Base-by-base conservation (phyloP, 2,329 filamentous ascomycete genomes). In the Rachicladosporium sp. region DNA sequence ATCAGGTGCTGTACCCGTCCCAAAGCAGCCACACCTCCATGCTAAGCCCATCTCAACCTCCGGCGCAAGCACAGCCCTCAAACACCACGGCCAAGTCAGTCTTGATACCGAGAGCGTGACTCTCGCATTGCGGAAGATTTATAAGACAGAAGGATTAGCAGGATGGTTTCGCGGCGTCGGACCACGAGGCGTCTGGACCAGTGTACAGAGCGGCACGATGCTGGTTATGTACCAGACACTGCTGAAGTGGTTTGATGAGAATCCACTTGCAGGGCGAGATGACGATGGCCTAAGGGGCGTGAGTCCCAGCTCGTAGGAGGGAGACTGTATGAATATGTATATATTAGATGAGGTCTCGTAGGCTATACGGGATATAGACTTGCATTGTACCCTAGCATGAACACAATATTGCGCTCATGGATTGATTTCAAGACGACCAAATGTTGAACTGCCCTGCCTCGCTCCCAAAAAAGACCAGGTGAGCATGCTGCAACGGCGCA, bases 121-220 rank as follows among this genome's bases (percentile, higher is more conserved):
- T 39, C 86, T 76, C 2, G 91, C 89, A 1, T 65, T 98, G 30
- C 78, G 72, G 50, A 73, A 94, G 48, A 93, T 98, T 52, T 98
- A 96, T 65, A 78, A 75, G 49, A 85, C 82, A 4, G 91, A 98
- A 63, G 91, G 91, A 1, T 51, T 96, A 10, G 74, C 74, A 2
- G 93, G 91, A 1, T 93, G 86, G 79, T 98, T 98, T 63, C 77
- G 91, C 42, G 91, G 91, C 19, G 89, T 98, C 2, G 89, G 89
- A 0, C 91, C 91, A 2, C 76, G 91, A 39, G 81, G 81, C 42
- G 85, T 96, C 10, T 98, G 91, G 91, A 98, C 91, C 13, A 94
- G 89, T 55, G 85, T 96, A 42, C 91, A 98, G 67, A 94, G 84
- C 55, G 84, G 88, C 32, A 93, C 86, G 49, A 96, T 96, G 89